Evolutionary conservation across 2,329 filamentous ascomycete species (phyloP).

Genomic region (Polytolypa hystricis): DNA sequence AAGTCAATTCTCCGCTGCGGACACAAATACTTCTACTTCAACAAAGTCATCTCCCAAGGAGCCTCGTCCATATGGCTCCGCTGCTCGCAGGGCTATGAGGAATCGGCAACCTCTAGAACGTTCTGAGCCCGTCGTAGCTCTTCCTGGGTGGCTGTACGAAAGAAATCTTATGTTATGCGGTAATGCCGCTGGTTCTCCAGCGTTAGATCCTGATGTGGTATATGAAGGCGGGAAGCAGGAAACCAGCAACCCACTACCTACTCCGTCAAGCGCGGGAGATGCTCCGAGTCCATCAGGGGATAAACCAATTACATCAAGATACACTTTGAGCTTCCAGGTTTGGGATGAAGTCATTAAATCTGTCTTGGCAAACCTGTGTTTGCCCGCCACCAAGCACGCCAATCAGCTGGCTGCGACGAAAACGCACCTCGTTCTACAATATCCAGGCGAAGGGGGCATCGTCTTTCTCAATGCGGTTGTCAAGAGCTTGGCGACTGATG

Average conservation of each 20-base stretch:
- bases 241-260: no score
- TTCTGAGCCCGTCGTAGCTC: conserved; percentile 14
- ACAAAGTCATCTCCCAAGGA: conserved; percentile 16
- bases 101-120: conserved; percentile 20
- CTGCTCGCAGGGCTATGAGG: conserved; percentile 26
- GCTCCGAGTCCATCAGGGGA: no score
- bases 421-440: conserved; percentile 49
- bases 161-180: conserved; percentile 22
- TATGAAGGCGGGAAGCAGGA: no score
- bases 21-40: conserved; percentile 6
- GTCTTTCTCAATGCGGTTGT: conserved; percentile 51
- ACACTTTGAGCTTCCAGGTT: conserved; percentile 25
- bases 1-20: no score
- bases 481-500: conserved; percentile 48
- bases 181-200: conserved; percentile 8
- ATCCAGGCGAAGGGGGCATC: conserved; percentile 45
- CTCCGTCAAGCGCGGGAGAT: conserved; percentile 19
- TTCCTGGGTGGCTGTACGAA: conserved; percentile 30
- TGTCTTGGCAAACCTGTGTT: conserved; percentile 40
- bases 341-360: conserved; percentile 42
- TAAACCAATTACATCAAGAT: conserved; percentile 2
- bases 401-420: conserved; percentile 40
- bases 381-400: conserved; percentile 29
- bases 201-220: no score
- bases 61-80: conserved; percentile 28